Base-by-base conservation (phyloP, 768 basidiomycete genomes). In the Tephrocybe rancida region DNA sequence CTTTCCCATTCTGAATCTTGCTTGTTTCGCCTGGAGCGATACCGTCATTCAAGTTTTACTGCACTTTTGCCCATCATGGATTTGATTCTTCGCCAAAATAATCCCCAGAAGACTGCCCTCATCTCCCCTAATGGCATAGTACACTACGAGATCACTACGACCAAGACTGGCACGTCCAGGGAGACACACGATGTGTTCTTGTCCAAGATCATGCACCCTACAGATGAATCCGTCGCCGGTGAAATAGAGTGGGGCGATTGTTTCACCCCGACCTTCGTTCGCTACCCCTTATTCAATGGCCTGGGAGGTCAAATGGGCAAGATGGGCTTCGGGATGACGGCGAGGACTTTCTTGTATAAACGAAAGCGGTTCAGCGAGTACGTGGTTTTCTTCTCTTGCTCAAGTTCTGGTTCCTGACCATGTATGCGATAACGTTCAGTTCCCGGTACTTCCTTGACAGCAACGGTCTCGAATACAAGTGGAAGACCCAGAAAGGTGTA, bases 11-110 rank as follows among this genome's bases (percentile, higher is more conserved):
- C 41, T 5, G 14, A 18, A 14, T 24, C 43, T 5, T 24, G 32
- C 25, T 22, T 50, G 44, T 24, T 43, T 37, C 50, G 50, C 50
- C 50, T 55, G 50, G 54, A 51, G 57, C 50, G 54, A 19, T 49
- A 44, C 5, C 46, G 25, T 30, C 21, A 9, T 24, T 37, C 25
- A 26, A n/a, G n/a, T n/a, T 52, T 51, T 6, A 13, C n/a, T 47
- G 14, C 38, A 29, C 43, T 21, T 38, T 25, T 18, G 38, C 13
- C 19, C 26, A 13, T 9, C 42, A 82, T 84, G 81, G 77, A 82
- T 50, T 68, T 83, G 14, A 82, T 79, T 62, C 74, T 84, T 44
- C 64, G 77, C 16, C 78, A 76, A 25, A 78, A 82, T 63, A 74
- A 82, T 55, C 79, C 79, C 7, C 71, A 77, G 57, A 71, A 74